Conservation (phyloP, 2,329 filamentous ascomycete genomes). For the Scortechinia acanthostroma region DNA sequence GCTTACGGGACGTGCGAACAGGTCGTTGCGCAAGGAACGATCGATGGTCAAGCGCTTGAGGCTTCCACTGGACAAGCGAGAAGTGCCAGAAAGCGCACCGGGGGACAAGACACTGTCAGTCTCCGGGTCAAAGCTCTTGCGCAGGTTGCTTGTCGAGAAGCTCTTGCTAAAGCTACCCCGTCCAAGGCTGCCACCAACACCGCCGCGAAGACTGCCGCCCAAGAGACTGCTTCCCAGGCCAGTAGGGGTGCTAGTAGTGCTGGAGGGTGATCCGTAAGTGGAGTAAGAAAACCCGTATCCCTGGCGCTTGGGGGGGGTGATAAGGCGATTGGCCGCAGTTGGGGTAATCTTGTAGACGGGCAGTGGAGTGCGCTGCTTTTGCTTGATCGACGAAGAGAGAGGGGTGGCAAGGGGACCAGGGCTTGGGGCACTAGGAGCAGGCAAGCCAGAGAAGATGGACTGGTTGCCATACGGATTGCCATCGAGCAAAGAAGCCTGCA, state of each 20-base stretch:
- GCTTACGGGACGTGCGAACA: slow-evolving; percentile 52
- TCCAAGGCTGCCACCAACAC: slow-evolving; percentile 55
- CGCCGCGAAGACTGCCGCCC: slow-evolving; percentile 34
- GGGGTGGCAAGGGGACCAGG: slow-evolving; percentile 89
- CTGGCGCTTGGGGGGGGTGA: slow-evolving; percentile 77
- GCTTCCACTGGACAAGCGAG: slow-evolving; percentile 55
- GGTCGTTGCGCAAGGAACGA: slow-evolving; percentile 70
- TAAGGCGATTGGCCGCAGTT: slow-evolving; percentile 69
- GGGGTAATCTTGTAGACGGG: slow-evolving; percentile 85
- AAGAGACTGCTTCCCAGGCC: slow-evolving; percentile 62
- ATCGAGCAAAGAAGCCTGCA: slow-evolving; percentile 34
- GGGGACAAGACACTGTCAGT: slow-evolving; percentile 75
- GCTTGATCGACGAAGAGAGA: slow-evolving; percentile 54
- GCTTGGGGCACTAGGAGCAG: slow-evolving; percentile 53
- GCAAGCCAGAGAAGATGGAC: slow-evolving; percentile 74
- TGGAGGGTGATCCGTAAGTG: slow-evolving; percentile 76
- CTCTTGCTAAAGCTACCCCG: slow-evolving; percentile 79
- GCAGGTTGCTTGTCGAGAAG: slow-evolving; percentile 78
- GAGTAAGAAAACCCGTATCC: slow-evolving; percentile 85
- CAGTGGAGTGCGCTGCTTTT: slow-evolving; percentile 72
- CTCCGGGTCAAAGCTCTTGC: slow-evolving; percentile 73
- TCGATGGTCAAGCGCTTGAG: slow-evolving; percentile 93
- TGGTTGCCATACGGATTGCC: slow-evolving; percentile 71
- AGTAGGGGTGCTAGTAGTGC: slow-evolving; percentile 58
- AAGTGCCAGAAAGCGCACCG: slow-evolving; percentile 71